These are phyloP conservation scores for Sphaerulina musiva DNA, from an alignment of 2,329 filamentous ascomycete species.

Conservation along the genomic window DNA sequence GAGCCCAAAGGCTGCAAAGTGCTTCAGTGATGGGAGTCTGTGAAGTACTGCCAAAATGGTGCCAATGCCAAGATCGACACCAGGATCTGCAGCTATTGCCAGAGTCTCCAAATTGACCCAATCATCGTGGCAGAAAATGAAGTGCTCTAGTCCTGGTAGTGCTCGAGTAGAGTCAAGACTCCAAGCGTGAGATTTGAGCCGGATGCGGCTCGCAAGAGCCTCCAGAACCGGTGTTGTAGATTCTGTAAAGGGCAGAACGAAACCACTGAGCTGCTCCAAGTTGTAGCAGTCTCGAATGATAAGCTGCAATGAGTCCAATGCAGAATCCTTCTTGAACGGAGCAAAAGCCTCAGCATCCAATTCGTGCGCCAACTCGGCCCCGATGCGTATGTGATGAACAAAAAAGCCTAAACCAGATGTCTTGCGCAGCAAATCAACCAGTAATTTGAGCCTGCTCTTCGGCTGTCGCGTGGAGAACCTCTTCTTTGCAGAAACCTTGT, in stretches of 20 bases:
- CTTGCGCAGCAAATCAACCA: conserved; percentile 50
- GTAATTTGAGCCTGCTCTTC: conserved; percentile 47
- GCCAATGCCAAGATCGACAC: conserved; percentile 46
- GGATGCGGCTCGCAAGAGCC: conserved; percentile 49
- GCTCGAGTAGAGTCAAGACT: conserved; percentile 35
- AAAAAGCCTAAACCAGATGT: conserved; percentile 46
- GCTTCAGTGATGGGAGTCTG: conserved; percentile 46
- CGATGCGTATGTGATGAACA: conserved; percentile 49
- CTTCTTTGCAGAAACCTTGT: conserved; percentile 40
- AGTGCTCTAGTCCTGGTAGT: conserved; percentile 45
- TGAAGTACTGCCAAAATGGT: conserved; percentile 50
- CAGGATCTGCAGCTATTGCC: conserved; percentile 43
- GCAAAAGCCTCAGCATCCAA: conserved; percentile 29
- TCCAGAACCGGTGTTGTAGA: conserved; percentile 31
- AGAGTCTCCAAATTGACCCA: conserved; percentile 50
- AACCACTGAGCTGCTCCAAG: conserved; percentile 49
- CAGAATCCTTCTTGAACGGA: conserved; percentile 39
- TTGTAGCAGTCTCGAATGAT: conserved; percentile 55
- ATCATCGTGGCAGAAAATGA: conserved; percentile 48
- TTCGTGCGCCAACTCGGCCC: conserved; percentile 41
- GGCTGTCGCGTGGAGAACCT: conserved; percentile 32
- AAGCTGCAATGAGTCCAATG: conserved; percentile 48
- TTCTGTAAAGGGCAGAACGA: conserved; percentile 39
- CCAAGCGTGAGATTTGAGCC: conserved; percentile 52
- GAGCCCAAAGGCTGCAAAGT: conserved; percentile 52